Evolutionary conservation across 2,329 filamentous ascomycete genomes (phyloP), one percentile per base, ranked within the genome.

Genomic region (Phaeophleospora eucalypticola): DNA sequence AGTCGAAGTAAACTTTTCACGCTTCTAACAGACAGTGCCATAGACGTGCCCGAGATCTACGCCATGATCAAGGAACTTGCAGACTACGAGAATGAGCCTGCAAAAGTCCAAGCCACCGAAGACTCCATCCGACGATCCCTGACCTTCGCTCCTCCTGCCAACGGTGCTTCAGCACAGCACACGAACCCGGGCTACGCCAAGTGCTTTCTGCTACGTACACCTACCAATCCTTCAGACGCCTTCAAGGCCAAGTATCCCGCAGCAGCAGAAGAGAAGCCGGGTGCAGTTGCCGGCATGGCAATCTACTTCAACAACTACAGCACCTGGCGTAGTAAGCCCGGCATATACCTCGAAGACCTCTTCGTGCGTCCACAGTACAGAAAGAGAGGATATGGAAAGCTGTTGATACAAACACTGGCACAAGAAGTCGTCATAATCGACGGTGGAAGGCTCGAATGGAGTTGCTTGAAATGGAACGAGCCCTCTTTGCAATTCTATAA

Each of bases 221-320:
- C 64, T 19, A 4, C 38, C 36, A 42, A 45, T 4, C 59, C 20
- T 69, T 76, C 17, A 69, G 74, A 9, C 67, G 71, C 4, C 68
- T 72, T 9, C 46, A 44, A 37, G 7, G 15, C 29, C 7, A 32
- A 24, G 17, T 17, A 43, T 18, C 43, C 46, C 21, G 17, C 36
- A 17, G 10, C 24, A 8, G 34, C 36, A 3, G 44, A 27, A 63
- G 70, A 33, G 66, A 56, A 49, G 52, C 61, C 47, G 32, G 55
- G 41, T 56, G 67, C 24, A 38, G 63, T 80, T 67, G 86, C 81
- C 0, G 89, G 86, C 39, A 88, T 96, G 79, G 89, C 89, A 1
- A 71, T 96, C 34, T 96, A 89, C 72, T 97, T 95, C 68, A 89
- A 91, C 76, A 97, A 91, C 71, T 97, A 95, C 71, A 89, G 84